phyloP scores from a whole-genome alignment of 2,329 filamentous ascomycete genomes.

The Coleophoma eucalyptorum region DNA sequence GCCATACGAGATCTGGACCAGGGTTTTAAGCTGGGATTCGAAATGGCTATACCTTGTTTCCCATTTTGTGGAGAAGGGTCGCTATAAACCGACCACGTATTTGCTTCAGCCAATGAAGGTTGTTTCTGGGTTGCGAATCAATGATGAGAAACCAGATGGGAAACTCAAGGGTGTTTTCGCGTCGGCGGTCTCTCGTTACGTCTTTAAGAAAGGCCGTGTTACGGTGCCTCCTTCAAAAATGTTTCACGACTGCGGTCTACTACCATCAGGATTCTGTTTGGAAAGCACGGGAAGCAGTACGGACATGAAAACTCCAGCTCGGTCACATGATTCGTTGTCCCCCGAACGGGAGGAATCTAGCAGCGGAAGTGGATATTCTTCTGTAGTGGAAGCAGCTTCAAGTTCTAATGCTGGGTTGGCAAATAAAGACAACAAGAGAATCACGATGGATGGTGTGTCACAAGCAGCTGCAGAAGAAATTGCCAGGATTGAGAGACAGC shows the following conservation, averaged over 20 bases:
- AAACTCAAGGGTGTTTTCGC: conserved; percentile 58
- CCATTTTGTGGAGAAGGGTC: conserved; percentile 61
- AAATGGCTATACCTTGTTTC: conserved; percentile 78
- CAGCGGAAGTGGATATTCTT: no score
- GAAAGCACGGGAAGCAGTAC: not conserved
- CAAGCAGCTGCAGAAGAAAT: not conserved
- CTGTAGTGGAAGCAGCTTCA: no score
- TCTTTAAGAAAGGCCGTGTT: conserved; percentile 52
- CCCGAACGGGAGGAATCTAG: no score
- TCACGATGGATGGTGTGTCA: not conserved
- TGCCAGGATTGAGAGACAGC: not conserved
- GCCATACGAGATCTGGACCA: conserved; percentile 69
- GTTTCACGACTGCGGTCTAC: not conserved
- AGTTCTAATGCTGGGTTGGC: not conserved
- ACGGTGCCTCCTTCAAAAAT: not conserved
- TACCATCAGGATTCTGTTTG: not conserved
- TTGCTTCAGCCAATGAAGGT: not conserved
- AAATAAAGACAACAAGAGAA: not conserved
- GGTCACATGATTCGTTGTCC: no score
- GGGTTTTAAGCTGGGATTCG: conserved; percentile 70
- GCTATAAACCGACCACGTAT: conserved; percentile 45
- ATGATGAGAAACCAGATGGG: not conserved
- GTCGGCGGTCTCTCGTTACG: conserved; percentile 71
- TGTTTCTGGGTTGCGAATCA: not conserved
- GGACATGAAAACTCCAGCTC: no score